phyloP scores from a whole-genome alignment of 768 basidiomycete genomes.

The Mycena rebaudengoi region DNA sequence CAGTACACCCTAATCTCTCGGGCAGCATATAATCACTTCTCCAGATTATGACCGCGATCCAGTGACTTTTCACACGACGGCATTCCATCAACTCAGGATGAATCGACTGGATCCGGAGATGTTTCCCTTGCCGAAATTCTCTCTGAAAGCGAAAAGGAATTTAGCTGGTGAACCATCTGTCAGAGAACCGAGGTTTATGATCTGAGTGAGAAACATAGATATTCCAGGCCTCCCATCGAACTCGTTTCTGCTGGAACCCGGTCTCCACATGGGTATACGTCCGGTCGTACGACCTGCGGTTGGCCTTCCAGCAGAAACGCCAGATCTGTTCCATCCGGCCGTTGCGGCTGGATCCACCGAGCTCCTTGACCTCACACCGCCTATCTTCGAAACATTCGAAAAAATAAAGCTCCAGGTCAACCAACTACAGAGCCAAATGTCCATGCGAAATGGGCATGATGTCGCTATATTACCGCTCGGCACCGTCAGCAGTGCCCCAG shows the following conservation, averaged over 20 bases:
- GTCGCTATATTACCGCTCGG: constrained; percentile 5
- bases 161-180: too few relatives aligned
- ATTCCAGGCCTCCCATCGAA: neutral
- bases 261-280: neutral
- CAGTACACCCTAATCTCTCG: neutral
- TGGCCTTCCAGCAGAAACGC: too few relatives aligned
- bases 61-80: constrained; percentile 71
- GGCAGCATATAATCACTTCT: constrained; percentile 81
- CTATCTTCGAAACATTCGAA: neutral
- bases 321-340: neutral
- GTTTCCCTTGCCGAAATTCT: constrained; percentile 73
- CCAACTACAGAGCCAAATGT: neutral
- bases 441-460: neutral
- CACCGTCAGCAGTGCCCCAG: neutral
- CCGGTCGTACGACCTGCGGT: neutral
- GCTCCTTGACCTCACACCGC: neutral
- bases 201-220: too few relatives aligned
- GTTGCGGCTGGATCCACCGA: neutral
- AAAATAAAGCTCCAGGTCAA: neutral
- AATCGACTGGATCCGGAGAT: constrained; percentile 74
- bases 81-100: constrained; percentile 69
- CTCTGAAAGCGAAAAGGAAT: constrained; percentile 45
- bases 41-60: constrained; percentile 65
- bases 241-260: neutral
- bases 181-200: neutral